These are phyloP conservation scores for Fusarium hainanense DNA, from an alignment of 2,329 filamentous ascomycete genomes.

Conservation along the genomic window DNA sequence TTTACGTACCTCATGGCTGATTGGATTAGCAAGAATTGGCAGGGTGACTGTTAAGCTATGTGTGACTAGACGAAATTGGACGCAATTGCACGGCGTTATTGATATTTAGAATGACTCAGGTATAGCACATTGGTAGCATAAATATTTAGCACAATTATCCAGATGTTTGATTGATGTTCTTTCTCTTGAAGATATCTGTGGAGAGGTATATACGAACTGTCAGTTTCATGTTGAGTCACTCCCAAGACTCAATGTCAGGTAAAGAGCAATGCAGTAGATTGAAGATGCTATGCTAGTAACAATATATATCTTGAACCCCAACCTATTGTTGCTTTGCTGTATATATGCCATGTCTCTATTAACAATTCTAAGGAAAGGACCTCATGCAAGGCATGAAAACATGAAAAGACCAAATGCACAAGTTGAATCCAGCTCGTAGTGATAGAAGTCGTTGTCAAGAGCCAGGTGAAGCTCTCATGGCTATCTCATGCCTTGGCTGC, in stretches of 20 bases:
- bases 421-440: background rate
- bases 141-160: background rate
- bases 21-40: slow-evolving; percentile 72
- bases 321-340: background rate
- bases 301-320: slow-evolving; percentile 32
- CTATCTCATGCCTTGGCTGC: slow-evolving; percentile 12
- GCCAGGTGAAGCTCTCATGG: background rate
- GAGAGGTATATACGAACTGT: too few relatives aligned
- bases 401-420: slow-evolving; percentile 26
- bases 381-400: slow-evolving; percentile 45
- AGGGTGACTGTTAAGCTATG: slow-evolving; percentile 55
- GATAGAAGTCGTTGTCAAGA: too few relatives aligned
- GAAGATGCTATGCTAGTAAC: slow-evolving; percentile 29
- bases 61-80: slow-evolving; percentile 6
- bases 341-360: slow-evolving; percentile 31
- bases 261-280: slow-evolving; percentile 37
- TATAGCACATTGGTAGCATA: background rate
- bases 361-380: slow-evolving; percentile 41
- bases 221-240: rapidly evolving
- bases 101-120: background rate
- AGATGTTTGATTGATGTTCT: rapidly evolving
- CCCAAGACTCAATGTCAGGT: rapidly evolving
- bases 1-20: slow-evolving; percentile 66
- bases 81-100: slow-evolving; percentile 19
- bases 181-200: too few relatives aligned